phyloP scores from a whole-genome alignment of 2,329 filamentous ascomycete species.

The Parastagonospora avenae region DNA sequence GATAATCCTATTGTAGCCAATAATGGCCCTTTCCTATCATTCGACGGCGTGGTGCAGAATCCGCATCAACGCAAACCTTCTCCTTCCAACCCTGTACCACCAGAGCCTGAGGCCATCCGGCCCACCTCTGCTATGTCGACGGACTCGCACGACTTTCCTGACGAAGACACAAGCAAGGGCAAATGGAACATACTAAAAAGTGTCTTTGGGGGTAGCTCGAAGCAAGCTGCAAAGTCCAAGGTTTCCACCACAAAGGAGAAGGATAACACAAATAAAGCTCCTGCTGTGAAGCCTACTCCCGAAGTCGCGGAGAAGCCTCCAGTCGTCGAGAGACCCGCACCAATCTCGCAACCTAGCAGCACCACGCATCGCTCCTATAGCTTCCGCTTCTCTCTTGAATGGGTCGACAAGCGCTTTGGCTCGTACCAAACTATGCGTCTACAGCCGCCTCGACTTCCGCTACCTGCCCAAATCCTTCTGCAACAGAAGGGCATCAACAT shows the following conservation, averaged over 20 bases:
- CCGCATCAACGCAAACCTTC: constrained; percentile 41
- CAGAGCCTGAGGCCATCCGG: constrained; percentile 31
- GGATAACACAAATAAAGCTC: constrained; percentile 21
- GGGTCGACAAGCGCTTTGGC: constrained; percentile 62
- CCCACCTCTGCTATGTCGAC: constrained; percentile 36
- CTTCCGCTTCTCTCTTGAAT: constrained; percentile 77
- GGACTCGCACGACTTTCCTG: constrained; percentile 41
- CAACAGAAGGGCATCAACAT: constrained; percentile 47
- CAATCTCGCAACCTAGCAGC: constrained; percentile 44
- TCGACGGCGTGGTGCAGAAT: constrained; percentile 62
- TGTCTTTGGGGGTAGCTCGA: constrained; percentile 60
- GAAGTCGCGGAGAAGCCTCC: constrained; percentile 12
- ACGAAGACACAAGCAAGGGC: constrained; percentile 57
- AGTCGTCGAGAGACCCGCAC: constrained; percentile 31
- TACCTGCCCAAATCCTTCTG: constrained; percentile 70
- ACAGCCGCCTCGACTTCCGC: constrained; percentile 70
- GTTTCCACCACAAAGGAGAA: constrained; percentile 30
- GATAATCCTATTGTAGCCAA: constrained; percentile 65
- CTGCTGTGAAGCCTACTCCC: constrained; percentile 7
- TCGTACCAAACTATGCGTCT: constrained; percentile 67
- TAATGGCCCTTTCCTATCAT: constrained; percentile 63
- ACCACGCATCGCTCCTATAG: constrained; percentile 64
- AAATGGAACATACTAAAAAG: constrained; percentile 68
- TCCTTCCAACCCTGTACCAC: constrained; percentile 19
- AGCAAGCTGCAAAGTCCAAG: constrained; percentile 49